Base-by-base conservation (phyloP, 140 eudicot genomes). In the Flaveria floridana region DNA sequence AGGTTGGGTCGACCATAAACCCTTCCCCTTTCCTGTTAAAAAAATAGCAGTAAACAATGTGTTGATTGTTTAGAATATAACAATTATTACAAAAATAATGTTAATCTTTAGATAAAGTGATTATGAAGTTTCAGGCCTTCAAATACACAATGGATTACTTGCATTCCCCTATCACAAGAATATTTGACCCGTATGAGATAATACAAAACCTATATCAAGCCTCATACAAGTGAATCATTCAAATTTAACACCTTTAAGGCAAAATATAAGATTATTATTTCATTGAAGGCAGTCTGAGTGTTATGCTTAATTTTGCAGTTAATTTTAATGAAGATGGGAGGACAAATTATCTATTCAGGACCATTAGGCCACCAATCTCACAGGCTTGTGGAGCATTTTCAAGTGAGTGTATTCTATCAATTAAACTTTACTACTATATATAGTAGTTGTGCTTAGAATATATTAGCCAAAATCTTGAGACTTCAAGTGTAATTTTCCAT, bases 281-380 rank as follows among this genome's bases (percentile, higher is more conserved):
- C 6, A 10, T 65, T 2, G 52, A 39, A 2, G 52, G 13, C 42
- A 67, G 44, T 20, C 34, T 42, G 5, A 67, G 28, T 44, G 15
- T 41, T 26, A 2, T 34, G 68, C 21, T 26, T 63, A 15, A 3
- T 11, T 69, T 69, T 47, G 44, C 62, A 69, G 74, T 69, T 69
- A 48, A 61, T 69, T 47, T 46, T 69, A 23, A 69, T 69, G 74
- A 87, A 87, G 80, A 82, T 88, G 70, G 92, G 92, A 65, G 92
- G 89, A 14, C 87, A 84, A 72, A 78, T 82, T 4, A 87, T 82
- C 2, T 84, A 84, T 71, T 82, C 87, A 3, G 92, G 89, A 30
- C 87, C 87, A 39, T 83, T 87, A 30, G 89, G 92, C 53, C 85
- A 77, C 67, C 85, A 68, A 10, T 87, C 89, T 65, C 81, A 73